These are phyloP conservation scores for Euphorbia lathyris DNA, from an alignment of 345 rosid species.

Conservation along the genomic window DNA sequence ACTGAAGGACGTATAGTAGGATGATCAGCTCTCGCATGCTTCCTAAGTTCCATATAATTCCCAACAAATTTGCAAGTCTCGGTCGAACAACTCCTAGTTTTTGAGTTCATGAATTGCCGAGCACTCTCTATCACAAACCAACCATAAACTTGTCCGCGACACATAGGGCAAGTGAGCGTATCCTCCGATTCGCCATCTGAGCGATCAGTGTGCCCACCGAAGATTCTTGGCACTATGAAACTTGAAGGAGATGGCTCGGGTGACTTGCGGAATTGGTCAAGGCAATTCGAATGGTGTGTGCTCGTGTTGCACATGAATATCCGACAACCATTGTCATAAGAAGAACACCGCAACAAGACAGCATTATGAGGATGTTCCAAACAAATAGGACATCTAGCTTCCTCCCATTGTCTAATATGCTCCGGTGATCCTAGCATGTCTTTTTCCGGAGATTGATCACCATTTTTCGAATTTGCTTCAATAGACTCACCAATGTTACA, in stretches of 20 bases:
- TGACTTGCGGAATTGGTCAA: slow-evolving; percentile 44
- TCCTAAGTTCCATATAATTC: slow-evolving; percentile 49
- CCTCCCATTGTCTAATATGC: slow-evolving; percentile 60
- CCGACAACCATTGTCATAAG: slow-evolving; percentile 53
- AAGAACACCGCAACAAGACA: slow-evolving; percentile 58
- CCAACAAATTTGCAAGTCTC: slow-evolving; percentile 52
- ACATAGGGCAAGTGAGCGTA: slow-evolving; percentile 63
- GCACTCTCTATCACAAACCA: slow-evolving; percentile 68
- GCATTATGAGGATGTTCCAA: slow-evolving; percentile 82
- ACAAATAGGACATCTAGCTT: slow-evolving; percentile 60
- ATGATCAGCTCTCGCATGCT: slow-evolving; percentile 56
- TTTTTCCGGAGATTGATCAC: no score
- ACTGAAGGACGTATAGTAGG: slow-evolving; percentile 38
- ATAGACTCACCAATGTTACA: slow-evolving; percentile 9
- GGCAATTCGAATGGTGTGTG: slow-evolving; percentile 67
- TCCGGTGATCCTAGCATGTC: slow-evolving; percentile 20
- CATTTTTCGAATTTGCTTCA: slow-evolving; percentile 30
- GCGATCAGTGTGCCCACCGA: neutral
- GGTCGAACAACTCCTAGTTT: slow-evolving; percentile 43
- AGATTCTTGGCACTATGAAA: neutral
- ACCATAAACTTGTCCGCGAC: slow-evolving; percentile 61
- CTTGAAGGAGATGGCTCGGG: slow-evolving; percentile 24
- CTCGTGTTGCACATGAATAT: slow-evolving; percentile 76
- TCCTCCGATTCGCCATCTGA: neutral
- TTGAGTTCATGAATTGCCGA: slow-evolving; percentile 69